Evolutionary conservation across 495 filamentous ascomycete genomes (phyloP).

Genomic region (Amniculicola lignicola): DNA sequence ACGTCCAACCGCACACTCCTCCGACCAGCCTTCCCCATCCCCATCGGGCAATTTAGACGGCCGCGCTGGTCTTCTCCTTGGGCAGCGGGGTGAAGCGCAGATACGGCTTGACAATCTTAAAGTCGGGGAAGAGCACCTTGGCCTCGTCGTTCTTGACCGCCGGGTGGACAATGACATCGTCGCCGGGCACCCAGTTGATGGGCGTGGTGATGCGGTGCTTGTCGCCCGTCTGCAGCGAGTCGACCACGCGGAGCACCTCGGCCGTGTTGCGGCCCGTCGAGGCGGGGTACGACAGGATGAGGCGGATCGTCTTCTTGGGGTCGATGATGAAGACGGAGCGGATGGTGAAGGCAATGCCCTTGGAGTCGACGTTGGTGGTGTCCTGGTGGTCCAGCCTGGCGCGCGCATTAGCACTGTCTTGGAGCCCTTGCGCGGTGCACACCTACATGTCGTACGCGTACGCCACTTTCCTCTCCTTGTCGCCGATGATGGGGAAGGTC

Average conservation of each 20-base stretch:
- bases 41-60: conserved; percentile 24
- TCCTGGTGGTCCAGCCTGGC: conserved; percentile 79
- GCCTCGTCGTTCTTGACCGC: conserved; percentile 82
- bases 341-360: conserved; percentile 98
- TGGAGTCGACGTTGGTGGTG: conserved; percentile 83
- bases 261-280: conserved; percentile 96
- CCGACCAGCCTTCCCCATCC: no score
- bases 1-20: no score
- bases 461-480: conserved; percentile 91
- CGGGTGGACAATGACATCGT: conserved; percentile 93
- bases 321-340: conserved; percentile 99
- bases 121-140: conserved; percentile 81
- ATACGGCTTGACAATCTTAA: conserved; percentile 94
- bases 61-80: conserved; percentile 42
- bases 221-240: conserved; percentile 95
- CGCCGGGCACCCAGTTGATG: conserved; percentile 43
- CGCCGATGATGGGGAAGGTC: conserved; percentile 93
- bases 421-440: background rate
- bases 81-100: conserved; percentile 45
- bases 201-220: conserved; percentile 90
- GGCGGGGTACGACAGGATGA: conserved; percentile 94
- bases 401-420: conserved; percentile 7
- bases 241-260: conserved; percentile 91
- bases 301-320: conserved; percentile 95
- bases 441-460: conserved; percentile 90